A percentile compares a stretch with the other conserved stretches of the same genome.
phyloP scores from a whole-genome alignment of 371 early-diverging fungal genomes.

The Syncephalastrum contaminatum region DNA sequence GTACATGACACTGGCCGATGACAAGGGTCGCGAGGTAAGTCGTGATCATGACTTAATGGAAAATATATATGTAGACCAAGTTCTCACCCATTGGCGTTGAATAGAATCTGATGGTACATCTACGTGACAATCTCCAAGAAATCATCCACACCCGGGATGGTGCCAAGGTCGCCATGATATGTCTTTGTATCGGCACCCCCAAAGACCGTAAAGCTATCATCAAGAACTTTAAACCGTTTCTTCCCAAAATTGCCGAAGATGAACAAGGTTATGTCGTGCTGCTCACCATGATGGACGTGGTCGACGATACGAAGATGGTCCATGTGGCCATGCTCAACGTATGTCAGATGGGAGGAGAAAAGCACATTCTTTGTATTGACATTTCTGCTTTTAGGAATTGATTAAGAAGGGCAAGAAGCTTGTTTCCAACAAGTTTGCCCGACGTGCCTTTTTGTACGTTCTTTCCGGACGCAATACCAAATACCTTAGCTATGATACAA shows the following conservation, averaged over 20 bases:
- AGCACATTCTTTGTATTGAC: neutral
- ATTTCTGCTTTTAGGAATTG: constrained; percentile 32
- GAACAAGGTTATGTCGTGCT: constrained; percentile 91
- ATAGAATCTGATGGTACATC: constrained; percentile 67
- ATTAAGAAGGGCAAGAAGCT: constrained; percentile 58
- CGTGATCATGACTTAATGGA: too few relatives aligned
- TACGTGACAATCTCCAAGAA: constrained; percentile 83
- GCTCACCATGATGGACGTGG: constrained; percentile 79
- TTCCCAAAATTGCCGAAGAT: constrained; percentile 82
- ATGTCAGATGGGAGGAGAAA: constrained; percentile 8
- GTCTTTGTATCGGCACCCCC: constrained; percentile 73
- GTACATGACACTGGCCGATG: constrained; percentile 68
- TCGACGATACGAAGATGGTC: constrained; percentile 94
- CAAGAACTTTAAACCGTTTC: constrained; percentile 82
- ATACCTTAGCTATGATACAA: constrained; percentile 66
- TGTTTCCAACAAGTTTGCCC: constrained; percentile 70
- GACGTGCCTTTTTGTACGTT: constrained; percentile 72
- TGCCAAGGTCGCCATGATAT: constrained; percentile 79
- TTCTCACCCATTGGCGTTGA: neutral
- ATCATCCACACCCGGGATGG: constrained; percentile 94
- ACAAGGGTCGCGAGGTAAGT: constrained; percentile 56
- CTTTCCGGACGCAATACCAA: constrained; percentile 72
- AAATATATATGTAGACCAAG: neutral
- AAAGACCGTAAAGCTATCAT: constrained; percentile 91
- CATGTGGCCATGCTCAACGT: constrained; percentile 73